These are phyloP conservation scores for Sistotremastrum niveocremeum DNA, from an alignment of 768 basidiomycete genomes.

Conservation along the genomic window DNA sequence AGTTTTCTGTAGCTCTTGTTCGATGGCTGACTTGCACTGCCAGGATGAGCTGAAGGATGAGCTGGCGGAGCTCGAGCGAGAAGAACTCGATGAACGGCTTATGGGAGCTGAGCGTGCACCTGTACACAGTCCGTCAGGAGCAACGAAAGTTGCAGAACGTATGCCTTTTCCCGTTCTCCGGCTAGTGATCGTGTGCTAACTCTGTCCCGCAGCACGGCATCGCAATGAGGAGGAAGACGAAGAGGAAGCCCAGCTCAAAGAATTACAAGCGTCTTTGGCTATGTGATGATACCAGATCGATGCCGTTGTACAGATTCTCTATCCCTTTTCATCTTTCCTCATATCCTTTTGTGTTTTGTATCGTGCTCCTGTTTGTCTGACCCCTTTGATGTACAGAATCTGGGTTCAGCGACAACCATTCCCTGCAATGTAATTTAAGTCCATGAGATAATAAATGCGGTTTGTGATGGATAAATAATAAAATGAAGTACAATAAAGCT, in stretches of 20 bases:
- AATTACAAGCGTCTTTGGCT: conserved; percentile 77
- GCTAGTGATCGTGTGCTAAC: background rate
- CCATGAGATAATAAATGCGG: background rate
- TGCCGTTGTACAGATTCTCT: background rate
- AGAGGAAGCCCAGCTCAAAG: conserved; percentile 80
- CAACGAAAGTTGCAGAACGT: conserved; percentile 37
- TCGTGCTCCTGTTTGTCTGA: background rate
- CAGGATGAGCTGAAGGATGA: conserved; percentile 72
- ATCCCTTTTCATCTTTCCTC: conserved; percentile 9
- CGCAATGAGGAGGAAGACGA: conserved; percentile 60
- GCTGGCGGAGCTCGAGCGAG: conserved; percentile 79
- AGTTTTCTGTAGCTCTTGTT: background rate
- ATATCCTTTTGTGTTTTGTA: conserved; percentile 9
- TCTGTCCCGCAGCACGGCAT: conserved; percentile 17
- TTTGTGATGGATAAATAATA: background rate
- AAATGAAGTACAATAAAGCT: background rate
- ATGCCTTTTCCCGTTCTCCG: conserved; percentile 8
- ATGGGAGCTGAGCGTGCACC: conserved; percentile 84
- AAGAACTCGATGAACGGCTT: conserved; percentile 73
- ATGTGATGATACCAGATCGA: conserved; percentile 36
- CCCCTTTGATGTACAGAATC: background rate
- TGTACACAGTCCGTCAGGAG: conserved; percentile 60
- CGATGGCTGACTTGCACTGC: background rate
- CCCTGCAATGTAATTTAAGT: background rate
- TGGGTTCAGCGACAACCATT: background rate